Percentiles rank a stretch among this genome's conserved stretches.
These are phyloP conservation scores for Aspergillus quadricinctus DNA, from an alignment of 2,329 filamentous ascomycete species.

Conservation along the genomic window DNA sequence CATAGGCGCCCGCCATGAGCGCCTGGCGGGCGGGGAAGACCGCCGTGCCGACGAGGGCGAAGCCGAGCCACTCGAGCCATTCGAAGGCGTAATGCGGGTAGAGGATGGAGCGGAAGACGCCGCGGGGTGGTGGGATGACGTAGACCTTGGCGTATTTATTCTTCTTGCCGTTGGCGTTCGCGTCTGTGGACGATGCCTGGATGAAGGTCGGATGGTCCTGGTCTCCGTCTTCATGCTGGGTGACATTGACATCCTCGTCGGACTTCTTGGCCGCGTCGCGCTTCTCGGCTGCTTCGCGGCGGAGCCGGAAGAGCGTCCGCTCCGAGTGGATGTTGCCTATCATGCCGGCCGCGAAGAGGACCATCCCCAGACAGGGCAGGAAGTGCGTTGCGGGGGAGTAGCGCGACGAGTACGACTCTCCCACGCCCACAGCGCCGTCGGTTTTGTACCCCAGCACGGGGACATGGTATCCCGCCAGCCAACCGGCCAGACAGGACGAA, in stretches of 20 bases:
- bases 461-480: constrained; percentile 74
- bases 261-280: constrained; percentile 50
- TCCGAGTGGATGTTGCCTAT: constrained; percentile 83
- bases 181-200: not conserved
- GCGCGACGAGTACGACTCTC: too few relatives aligned
- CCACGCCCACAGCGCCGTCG: too few relatives aligned
- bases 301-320: constrained; percentile 81
- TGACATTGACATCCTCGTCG: not conserved
- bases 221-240: constrained; percentile 18
- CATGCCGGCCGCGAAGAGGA: constrained; percentile 72
- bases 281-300: constrained; percentile 58
- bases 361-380: constrained; percentile 59
- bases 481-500: constrained; percentile 70
- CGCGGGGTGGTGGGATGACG: constrained; percentile 72
- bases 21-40: constrained; percentile 23
- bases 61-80: constrained; percentile 94
- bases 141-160: constrained; percentile 74
- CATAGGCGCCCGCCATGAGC: not conserved
- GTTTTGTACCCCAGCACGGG: constrained; percentile 15
- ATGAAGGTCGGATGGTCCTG: not conserved
- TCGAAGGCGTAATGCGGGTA: constrained; percentile 95
- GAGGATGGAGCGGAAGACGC: constrained; percentile 76
- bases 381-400: constrained; percentile 14
- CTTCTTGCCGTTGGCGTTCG: constrained; percentile 25
- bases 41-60: constrained; percentile 58